Base-by-base conservation (phyloP, 2,329 filamentous ascomycete species). In the Akanthomyces uredinophilus region DNA sequence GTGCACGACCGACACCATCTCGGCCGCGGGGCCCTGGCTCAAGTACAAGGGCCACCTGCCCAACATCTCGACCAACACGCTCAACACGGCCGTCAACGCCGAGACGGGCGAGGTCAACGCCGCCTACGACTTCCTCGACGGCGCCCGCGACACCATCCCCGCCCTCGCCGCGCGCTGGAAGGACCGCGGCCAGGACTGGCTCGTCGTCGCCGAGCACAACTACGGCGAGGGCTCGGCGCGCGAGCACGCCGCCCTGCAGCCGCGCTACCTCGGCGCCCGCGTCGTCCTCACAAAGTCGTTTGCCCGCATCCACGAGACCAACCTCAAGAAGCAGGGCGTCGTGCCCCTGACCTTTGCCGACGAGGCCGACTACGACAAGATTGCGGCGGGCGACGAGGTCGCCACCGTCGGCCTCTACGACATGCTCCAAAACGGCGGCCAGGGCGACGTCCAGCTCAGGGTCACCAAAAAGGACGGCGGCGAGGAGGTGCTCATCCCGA, bases 21-120 rank as follows among this genome's bases (percentile, higher is more conserved):
- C 93, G 43, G 94, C 94, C 39, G 94, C 94, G 1, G 94, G 94
- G 6, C 94, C 94, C 18, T 98, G 94, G 94, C 86, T 99, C 68
- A 98, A 98, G 79, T 99, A 98, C 86, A 98, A 98, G 83, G 95
- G 95, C 65, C 95, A 99, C 77, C 86, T 99, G 65, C 92, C 95
- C 75, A 99, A 99, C 81, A 99, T 99, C 75, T 90, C 88, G 69
- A 92, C 92, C 73, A 99, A 99, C 84, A 99, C 95, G 2, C 86
- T 99, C 67, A 97, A 97, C 78, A 95, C 92, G 60, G 95, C 95
- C 64, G 83, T 93, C 73, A 97, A 97, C 76, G 92, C 90, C 49
- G 91, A 91, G 65, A 99, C 94, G 0, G 90, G 89, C 68, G 93
- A 96, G 76, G 93, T 95, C 66, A 98, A 98, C 75, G 87, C 85